Percentiles rank a stretch among this genome's conserved stretches.
Evolutionary conservation across 768 basidiomycete species (phyloP).

Genomic region (Lentinula sp.): DNA sequence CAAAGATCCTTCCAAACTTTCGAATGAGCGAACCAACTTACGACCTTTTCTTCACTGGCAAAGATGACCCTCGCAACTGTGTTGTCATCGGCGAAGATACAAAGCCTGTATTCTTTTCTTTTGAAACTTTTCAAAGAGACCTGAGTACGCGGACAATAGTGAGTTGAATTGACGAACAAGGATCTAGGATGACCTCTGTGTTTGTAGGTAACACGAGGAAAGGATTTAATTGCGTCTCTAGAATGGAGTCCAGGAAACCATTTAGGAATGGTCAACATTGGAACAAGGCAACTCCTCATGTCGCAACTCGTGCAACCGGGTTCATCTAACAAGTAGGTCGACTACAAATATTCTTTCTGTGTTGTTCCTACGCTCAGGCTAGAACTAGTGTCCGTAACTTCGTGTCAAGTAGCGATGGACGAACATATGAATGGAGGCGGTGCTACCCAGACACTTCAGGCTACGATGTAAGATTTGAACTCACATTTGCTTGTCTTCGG

Average conservation of each 20-base stretch:
- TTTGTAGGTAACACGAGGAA: conserved; percentile 32
- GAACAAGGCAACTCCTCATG: conserved; percentile 52
- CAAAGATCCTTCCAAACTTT: background rate
- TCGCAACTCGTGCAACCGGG: conserved; percentile 53
- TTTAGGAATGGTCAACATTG: conserved; percentile 51
- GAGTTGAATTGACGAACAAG: conserved; percentile 13
- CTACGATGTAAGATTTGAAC: conserved; percentile 50
- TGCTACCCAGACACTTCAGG: conserved; percentile 37
- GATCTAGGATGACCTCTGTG: background rate
- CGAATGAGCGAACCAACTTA: conserved; percentile 32
- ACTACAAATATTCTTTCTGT: conserved; percentile 10
- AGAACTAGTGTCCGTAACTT: conserved; percentile 43
- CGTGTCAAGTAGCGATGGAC: conserved; percentile 52
- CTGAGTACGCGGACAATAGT: conserved; percentile 46
- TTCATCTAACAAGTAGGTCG: conserved; percentile 40
- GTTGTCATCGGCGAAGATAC: conserved; percentile 62
- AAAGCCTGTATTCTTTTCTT: conserved; percentile 55
- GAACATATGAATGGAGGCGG: conserved; percentile 62
- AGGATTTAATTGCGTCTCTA: conserved; percentile 40
- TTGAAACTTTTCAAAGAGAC: conserved; percentile 51
- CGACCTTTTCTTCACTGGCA: conserved; percentile 63
- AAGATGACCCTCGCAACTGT: conserved; percentile 62
- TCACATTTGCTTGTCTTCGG: conserved; percentile 1
- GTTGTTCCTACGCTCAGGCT: background rate
- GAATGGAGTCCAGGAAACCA: conserved; percentile 50